Evolutionary conservation across 371 early-diverging fungal genomes (phyloP), one percentile per base, ranked within the genome.

Genomic region (Rhizopus delemar): DNA sequence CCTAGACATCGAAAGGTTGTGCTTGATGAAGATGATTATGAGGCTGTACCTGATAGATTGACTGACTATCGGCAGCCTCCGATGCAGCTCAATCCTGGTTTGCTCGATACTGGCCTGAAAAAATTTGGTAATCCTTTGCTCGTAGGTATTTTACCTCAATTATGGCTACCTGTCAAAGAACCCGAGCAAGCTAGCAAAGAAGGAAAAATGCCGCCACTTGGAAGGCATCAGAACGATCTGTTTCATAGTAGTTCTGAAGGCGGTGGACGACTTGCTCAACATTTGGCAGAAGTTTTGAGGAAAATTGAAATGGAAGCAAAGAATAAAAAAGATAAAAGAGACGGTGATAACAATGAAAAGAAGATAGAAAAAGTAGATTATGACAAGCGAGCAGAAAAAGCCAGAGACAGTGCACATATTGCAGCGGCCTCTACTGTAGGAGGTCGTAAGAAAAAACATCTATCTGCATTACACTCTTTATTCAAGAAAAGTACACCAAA

Each of bases 31-130:
- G 88, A 89, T 48, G 86, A 90, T 51, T 90, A 89, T 51, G 82
- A 78, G 35, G 87, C 90, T 1, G 69, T 53, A 6, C 81, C 85
- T 3, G 84, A 78, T 56, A 61, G 59, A 53, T 41, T 68, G 31
- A 86, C 88, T 0, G 88, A 88, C 60, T 86, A 86, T 50, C 68
- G 68, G 12, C 86, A 90, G 60, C 83, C 89, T 7, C 89, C 89
- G 1, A 90, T 91, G 88, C 80, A 78, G 6, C 62, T 87, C 4
- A 85, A 82, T 56, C 65, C 73, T 15, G 92, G 92, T 22, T 69
- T 92, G 0, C 70, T 92, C 50, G 89, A 92, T 61, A 82, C 86
- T 34, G 86, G 89, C 0, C 78, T 89, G 53, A 78, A 80, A 54
- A 77, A 71, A 7, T 92, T 87, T 41, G 81, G 74, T 38, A 81